Evolutionary conservation across 352 stramenopile species (phyloP).

Genomic region (Globisporangium ultimum): DNA sequence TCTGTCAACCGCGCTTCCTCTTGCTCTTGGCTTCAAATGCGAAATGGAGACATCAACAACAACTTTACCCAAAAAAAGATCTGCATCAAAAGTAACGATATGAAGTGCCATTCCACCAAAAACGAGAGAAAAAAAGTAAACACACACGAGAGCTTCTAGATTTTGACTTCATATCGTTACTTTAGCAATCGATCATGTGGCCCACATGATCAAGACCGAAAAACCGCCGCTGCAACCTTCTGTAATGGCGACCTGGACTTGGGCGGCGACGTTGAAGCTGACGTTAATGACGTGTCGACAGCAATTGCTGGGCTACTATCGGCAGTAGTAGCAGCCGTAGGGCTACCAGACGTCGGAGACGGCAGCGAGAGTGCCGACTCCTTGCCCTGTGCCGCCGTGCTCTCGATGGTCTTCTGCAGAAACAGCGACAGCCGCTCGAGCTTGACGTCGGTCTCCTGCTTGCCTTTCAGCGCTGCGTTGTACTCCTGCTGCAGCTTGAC

Average conservation of each 20-base stretch:
- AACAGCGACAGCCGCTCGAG: conserved; percentile 53
- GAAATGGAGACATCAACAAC: neutral
- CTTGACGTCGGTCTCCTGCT: conserved; percentile 52
- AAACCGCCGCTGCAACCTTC: neutral
- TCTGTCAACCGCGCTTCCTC: neutral
- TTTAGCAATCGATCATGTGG: neutral
- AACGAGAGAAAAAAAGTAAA: neutral
- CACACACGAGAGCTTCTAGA: neutral
- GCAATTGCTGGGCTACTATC: neutral
- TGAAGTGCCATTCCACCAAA: conserved; percentile 19
- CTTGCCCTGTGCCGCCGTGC: neutral
- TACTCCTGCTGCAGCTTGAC: conserved; percentile 53
- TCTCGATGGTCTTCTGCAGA: conserved; percentile 37
- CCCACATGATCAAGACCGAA: neutral
- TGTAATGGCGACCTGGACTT: neutral
- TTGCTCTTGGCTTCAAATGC: conserved; percentile 4
- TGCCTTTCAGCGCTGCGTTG: conserved; percentile 34
- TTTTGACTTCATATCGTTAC: conserved; percentile 1
- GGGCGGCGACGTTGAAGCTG: neutral
- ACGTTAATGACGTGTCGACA: neutral
- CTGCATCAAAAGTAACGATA: conserved; percentile 20
- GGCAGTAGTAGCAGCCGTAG: neutral
- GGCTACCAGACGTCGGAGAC: neutral
- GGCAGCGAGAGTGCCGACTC: conserved; percentile 14
- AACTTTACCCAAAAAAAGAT: conserved; percentile 23